phyloP scores from a whole-genome alignment of 139 green algal genomes.

The Pseudopediastrum boryanum region DNA sequence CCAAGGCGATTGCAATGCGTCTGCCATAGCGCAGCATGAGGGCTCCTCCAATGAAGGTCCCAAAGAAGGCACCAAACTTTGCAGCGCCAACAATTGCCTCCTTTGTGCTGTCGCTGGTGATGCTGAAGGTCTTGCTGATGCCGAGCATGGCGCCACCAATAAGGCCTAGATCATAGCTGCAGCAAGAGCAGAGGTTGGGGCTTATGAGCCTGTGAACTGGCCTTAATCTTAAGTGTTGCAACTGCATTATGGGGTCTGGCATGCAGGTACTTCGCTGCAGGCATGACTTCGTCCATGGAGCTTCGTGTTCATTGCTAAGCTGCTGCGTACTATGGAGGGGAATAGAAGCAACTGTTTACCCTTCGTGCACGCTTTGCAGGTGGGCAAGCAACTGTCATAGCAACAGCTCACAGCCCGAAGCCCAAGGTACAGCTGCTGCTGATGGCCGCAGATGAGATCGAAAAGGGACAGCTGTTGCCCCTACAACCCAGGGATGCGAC shows the following conservation, averaged over 20 bases:
- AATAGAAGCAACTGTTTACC: too few species aligned
- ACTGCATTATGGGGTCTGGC: neutral
- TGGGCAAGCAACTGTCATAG: too few species aligned
- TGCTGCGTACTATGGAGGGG: too few species aligned
- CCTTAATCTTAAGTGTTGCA: neutral
- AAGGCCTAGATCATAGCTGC: constrained; percentile 71
- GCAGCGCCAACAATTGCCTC: constrained; percentile 76
- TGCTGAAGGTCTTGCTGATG: constrained; percentile 63
- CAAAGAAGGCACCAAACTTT: constrained; percentile 73
- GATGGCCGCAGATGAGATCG: too few species aligned
- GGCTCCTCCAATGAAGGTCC: constrained; percentile 76
- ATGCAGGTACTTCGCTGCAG: neutral
- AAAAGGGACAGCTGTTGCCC: too few species aligned
- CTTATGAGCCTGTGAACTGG: neutral
- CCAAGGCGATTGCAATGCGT: constrained; percentile 62
- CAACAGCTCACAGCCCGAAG: too few species aligned
- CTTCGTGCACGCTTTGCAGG: too few species aligned
- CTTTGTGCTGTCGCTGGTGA: constrained; percentile 36
- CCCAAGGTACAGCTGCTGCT: too few species aligned
- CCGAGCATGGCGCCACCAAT: constrained; percentile 75
- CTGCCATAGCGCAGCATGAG: constrained; percentile 81
- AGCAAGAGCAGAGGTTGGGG: neutral
- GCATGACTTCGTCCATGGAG: too few species aligned
- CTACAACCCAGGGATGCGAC: too few species aligned
- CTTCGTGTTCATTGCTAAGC: too few species aligned